Conservation (phyloP, 176 grass and related monocot genomes). For the Panicum miliaceum region DNA sequence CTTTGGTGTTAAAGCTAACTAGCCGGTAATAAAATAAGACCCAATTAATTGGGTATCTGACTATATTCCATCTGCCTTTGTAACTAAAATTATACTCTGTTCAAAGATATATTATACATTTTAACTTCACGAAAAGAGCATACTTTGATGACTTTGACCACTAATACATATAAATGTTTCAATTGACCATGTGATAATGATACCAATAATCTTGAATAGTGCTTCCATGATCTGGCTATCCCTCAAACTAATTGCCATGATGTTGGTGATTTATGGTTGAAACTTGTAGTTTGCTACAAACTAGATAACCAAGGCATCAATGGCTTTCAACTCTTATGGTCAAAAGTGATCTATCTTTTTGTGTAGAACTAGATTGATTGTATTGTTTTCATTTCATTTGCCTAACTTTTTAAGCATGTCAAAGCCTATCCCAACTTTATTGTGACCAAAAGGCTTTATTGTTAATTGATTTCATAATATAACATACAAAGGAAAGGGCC, state of each 20-base stretch:
- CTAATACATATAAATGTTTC: background rate
- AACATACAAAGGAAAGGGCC: too few relatives aligned
- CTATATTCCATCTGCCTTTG: background rate
- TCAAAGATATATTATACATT: background rate
- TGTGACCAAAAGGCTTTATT: too few relatives aligned
- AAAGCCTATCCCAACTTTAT: too few relatives aligned
- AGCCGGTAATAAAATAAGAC: background rate
- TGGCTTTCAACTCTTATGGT: background rate
- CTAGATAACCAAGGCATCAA: background rate
- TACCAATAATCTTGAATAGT: background rate
- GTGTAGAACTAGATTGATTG: too few relatives aligned
- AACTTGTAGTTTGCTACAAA: background rate
- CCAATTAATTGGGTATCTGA: background rate
- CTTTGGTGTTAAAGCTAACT: background rate
- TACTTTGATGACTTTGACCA: background rate
- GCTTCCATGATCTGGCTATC: background rate
- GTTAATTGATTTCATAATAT: background rate
- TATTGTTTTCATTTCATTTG: too few relatives aligned
- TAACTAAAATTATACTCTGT: background rate
- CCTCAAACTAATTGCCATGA: background rate
- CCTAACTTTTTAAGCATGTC: too few relatives aligned
- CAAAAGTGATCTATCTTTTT: too few relatives aligned
- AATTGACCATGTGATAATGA: background rate
- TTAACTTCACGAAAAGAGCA: background rate
- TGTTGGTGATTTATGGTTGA: background rate